A percentile compares a stretch with the other conserved stretches of the same genome.
These are phyloP conservation scores for Geranium incanum DNA, from an alignment of 441 rosid species.

Conservation along the genomic window DNA sequence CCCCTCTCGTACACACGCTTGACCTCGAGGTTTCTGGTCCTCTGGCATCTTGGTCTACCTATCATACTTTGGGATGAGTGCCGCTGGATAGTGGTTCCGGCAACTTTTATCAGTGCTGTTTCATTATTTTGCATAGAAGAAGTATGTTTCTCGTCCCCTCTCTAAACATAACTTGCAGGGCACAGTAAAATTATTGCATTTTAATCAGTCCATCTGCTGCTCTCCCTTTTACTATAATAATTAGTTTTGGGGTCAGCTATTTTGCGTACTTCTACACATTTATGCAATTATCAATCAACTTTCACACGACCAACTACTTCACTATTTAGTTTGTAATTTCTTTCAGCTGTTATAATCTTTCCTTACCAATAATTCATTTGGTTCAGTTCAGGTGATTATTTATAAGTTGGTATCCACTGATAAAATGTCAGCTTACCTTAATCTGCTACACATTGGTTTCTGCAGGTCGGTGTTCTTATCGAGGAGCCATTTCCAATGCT, in stretches of 20 bases:
- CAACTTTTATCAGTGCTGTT: conserved; percentile 89
- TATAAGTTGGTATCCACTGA: neutral
- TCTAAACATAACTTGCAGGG: neutral
- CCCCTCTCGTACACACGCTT: conserved; percentile 88
- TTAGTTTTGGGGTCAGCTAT: neutral
- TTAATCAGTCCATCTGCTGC: neutral
- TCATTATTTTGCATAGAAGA: conserved; percentile 95
- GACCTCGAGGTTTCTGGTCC: conserved; percentile 87
- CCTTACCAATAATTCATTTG: neutral
- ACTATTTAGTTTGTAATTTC: neutral
- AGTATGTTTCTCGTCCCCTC: conserved; percentile 28
- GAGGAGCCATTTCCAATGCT: conserved; percentile 91
- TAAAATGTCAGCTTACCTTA: neutral
- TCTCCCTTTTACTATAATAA: neutral
- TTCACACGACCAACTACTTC: neutral
- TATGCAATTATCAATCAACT: neutral
- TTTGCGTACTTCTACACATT: too few species aligned
- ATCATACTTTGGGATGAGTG: conserved; percentile 95
- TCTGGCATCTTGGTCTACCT: conserved; percentile 91
- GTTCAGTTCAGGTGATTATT: neutral
- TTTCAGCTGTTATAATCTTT: neutral
- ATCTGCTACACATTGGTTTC: conserved; percentile 9
- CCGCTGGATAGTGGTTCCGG: conserved; percentile 93
- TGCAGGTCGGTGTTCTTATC: conserved; percentile 87
- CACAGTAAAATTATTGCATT: neutral